These are phyloP conservation scores for Pseudogymnoascus sp. DNA, from an alignment of 2,329 filamentous ascomycete species.

Conservation along the genomic window DNA sequence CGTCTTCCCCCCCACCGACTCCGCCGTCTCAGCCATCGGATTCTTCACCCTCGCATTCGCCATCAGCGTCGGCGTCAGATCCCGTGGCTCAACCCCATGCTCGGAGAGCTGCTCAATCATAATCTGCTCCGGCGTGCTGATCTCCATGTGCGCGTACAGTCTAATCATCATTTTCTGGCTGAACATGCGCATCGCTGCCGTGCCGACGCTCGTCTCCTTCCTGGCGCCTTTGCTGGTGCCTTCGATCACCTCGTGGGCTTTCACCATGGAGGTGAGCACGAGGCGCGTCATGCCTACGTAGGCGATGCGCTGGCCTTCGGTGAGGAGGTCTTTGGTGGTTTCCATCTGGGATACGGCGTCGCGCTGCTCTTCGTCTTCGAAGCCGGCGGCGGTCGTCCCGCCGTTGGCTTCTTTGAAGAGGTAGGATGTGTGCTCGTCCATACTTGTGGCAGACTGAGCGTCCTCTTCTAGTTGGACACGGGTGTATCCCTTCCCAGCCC, in stretches of 20 bases:
- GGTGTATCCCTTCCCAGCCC: conserved; percentile 91
- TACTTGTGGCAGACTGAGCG: conserved; percentile 82
- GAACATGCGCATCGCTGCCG: conserved; percentile 88
- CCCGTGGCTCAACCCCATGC: conserved; percentile 77
- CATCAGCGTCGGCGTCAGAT: conserved; percentile 81
- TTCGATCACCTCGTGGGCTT: conserved; percentile 55
- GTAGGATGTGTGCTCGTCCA: conserved; percentile 96
- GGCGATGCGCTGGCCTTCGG: conserved; percentile 89
- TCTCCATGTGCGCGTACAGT: conserved; percentile 93
- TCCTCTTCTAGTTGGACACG: conserved; percentile 93
- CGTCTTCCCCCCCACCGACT: conserved; percentile 18
- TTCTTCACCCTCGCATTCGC: conserved; percentile 89
- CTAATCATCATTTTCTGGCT: conserved; percentile 97
- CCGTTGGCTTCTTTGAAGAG: conserved; percentile 71
- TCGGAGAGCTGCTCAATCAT: conserved; percentile 97
- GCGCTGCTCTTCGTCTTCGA: conserved; percentile 70
- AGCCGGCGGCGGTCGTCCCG: conserved; percentile 48
- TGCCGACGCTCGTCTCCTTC: conserved; percentile 60
- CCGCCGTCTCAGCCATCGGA: conserved; percentile 57
- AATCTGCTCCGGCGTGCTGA: conserved; percentile 80
- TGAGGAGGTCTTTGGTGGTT: conserved; percentile 89
- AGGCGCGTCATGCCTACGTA: conserved; percentile 87
- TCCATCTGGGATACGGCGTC: conserved; percentile 87
- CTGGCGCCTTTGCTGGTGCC: conserved; percentile 53
- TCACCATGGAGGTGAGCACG: conserved; percentile 69